These are phyloP conservation scores for Pisolithus sp. DNA, from an alignment of 768 basidiomycete species.

Conservation along the genomic window DNA sequence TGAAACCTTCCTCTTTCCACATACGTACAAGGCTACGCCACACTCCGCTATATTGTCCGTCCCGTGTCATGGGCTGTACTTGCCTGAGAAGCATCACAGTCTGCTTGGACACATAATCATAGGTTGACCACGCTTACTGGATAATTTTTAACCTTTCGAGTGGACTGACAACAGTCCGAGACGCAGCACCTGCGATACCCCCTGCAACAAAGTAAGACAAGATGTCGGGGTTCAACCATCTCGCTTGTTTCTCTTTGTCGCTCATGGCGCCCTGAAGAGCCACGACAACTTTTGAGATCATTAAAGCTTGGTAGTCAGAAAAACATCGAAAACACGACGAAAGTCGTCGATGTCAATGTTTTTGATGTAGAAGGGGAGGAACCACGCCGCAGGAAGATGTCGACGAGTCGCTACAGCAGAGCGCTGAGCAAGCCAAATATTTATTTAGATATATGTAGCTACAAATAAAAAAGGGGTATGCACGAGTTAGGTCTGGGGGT, in stretches of 20 bases:
- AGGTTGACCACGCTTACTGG: slow-evolving; percentile 52
- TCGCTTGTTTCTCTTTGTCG: slow-evolving; percentile 17
- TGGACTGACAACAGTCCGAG: slow-evolving; percentile 88
- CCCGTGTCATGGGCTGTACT: slow-evolving; percentile 68
- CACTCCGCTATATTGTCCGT: slow-evolving; percentile 75
- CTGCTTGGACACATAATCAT: background rate
- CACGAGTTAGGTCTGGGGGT: no score
- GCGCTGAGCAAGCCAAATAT: no score
- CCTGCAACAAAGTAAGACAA: slow-evolving; percentile 51
- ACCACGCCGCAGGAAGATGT: background rate
- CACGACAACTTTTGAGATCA: background rate
- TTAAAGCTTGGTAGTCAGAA: background rate
- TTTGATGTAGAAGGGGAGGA: background rate
- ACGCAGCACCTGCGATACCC: slow-evolving; percentile 56
- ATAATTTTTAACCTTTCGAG: slow-evolving; percentile 95
- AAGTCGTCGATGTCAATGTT: background rate
- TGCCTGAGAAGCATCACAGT: slow-evolving; percentile 47
- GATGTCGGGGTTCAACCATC: slow-evolving; percentile 26
- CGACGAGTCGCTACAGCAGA: no score
- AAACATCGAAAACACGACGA: background rate
- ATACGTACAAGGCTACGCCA: slow-evolving; percentile 76
- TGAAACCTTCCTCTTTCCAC: slow-evolving; percentile 91
- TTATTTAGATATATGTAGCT: no score
- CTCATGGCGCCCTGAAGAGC: slow-evolving; percentile 15
- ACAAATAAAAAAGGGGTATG: no score